Base-by-base conservation (phyloP, 108 stramenopile genomes). In the Poteriospumella lacustris region DNA sequence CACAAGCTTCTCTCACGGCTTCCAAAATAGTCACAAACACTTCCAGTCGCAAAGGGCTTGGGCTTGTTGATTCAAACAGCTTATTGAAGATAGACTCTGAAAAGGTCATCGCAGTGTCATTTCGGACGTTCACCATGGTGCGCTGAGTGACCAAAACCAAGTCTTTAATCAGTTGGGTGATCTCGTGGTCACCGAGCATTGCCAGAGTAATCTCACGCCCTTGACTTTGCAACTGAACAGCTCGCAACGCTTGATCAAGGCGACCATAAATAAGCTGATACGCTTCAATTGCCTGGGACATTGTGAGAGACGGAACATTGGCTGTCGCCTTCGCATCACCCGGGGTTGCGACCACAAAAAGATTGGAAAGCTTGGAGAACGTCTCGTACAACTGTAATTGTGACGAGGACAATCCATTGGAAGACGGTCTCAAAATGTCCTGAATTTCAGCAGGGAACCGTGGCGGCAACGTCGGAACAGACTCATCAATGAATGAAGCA, bases 341-440 rank as follows among this genome's bases (percentile, higher is more conserved):
- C 12, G 12, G 12, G 36, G 24, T 19, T 5, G 31, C 31, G 36
- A 64, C 29, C 31, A 34, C 36, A n/a, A n/a, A n/a, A n/a, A n/a
- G n/a, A n/a, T n/a, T n/a, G n/a, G n/a, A n/a, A 26, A 89, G 77
- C 39, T 92, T 81, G 79, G 94, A 93, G 78, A 99, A 99, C 42
- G 95, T 93, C 62, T 97, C 95, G 83, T 99, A 99, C 2, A 99
- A 94, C 41, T 86, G 86, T 24, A 97, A 91, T 80, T 97, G 96
- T 28, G 92, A 91, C 5, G 86, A 82, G 44, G 86, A 85, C 41
- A 98, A 87, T 12, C 96, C 96, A 34, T 92, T 91, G 29, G 94
- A 91, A 78, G 91, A 93, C 58, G 97, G 97, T 69, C 93, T 88
- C 24, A 99, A 87, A 1, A 85, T 82, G 12, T 97, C 96, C 19